Evolutionary conservation across 2,329 filamentous ascomycete species (phyloP).

Genomic region (Remersonia thermophila): DNA sequence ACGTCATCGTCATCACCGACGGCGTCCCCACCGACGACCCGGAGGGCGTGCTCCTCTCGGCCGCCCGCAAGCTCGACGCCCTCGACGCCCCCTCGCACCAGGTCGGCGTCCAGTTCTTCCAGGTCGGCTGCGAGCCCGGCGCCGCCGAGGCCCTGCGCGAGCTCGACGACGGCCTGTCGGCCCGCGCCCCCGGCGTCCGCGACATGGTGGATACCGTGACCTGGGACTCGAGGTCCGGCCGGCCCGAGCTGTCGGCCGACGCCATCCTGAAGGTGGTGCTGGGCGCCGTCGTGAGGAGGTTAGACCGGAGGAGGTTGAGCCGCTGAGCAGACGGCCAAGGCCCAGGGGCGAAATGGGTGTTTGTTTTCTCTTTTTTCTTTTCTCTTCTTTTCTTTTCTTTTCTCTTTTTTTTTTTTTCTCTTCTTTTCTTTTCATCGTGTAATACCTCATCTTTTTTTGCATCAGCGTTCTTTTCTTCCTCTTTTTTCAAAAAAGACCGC

Average conservation of each 20-base stretch:
- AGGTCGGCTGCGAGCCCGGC: slow-evolving; percentile 62
- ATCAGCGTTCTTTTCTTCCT: neutral
- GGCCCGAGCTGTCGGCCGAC: slow-evolving; percentile 45
- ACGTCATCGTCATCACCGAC: slow-evolving; percentile 89
- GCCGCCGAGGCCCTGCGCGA: slow-evolving; percentile 55
- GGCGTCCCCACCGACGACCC: slow-evolving; percentile 71
- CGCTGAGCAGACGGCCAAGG: neutral
- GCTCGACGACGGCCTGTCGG: slow-evolving; percentile 61
- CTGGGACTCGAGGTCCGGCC: slow-evolving; percentile 43
- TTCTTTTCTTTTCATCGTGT: no score
- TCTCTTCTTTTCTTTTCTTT: neutral
- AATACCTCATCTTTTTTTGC: no score
- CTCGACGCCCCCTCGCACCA: slow-evolving; percentile 65
- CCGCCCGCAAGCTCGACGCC: slow-evolving; percentile 58
- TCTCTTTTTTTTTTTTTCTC: neutral
- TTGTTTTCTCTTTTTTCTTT: neutral
- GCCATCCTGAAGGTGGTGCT: slow-evolving; percentile 73
- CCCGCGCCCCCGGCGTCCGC: slow-evolving; percentile 38
- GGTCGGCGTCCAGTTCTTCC: slow-evolving; percentile 90
- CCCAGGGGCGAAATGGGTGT: neutral
- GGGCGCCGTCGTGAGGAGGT: slow-evolving; percentile 57
- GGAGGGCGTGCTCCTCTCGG: slow-evolving; percentile 52
- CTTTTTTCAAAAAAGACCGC: neutral
- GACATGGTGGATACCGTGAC: slow-evolving; percentile 91
- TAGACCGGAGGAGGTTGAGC: slow-evolving; percentile 37